Evolutionary conservation across 768 basidiomycete genomes (phyloP).

Genomic region (Tulasnella sp.): DNA sequence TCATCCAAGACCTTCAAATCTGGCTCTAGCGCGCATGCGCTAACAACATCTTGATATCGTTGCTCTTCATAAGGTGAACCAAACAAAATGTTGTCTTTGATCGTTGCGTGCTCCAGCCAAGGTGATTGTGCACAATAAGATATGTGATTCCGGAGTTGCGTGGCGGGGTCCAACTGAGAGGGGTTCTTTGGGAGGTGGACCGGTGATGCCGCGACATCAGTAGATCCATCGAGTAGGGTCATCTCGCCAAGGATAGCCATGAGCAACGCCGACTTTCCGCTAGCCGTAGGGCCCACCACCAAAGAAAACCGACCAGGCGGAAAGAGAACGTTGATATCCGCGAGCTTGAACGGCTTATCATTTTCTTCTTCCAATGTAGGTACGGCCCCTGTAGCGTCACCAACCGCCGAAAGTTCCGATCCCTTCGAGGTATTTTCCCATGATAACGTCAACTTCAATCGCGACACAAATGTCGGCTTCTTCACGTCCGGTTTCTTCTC

Average conservation of each 20-base stretch:
- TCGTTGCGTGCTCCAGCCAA: conserved; percentile 30
- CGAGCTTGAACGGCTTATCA: conserved; percentile 49
- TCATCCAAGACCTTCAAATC: conserved; percentile 36
- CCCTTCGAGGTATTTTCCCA: not conserved
- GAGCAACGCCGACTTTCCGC: conserved; percentile 72
- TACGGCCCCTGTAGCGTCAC: not conserved
- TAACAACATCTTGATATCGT: conserved; percentile 29
- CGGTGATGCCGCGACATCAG: conserved; percentile 19
- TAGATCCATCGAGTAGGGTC: conserved; percentile 37
- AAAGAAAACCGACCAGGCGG: conserved; percentile 61
- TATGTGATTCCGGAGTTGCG: conserved; percentile 29
- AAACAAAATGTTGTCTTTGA: conserved; percentile 42
- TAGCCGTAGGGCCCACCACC: conserved; percentile 55
- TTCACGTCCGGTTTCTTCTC: conserved; percentile 17
- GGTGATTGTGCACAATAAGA: conserved; percentile 39
- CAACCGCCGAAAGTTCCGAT: not conserved
- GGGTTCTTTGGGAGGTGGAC: conserved; percentile 60
- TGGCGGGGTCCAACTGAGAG: conserved; percentile 29
- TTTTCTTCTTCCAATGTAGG: conserved; percentile 17
- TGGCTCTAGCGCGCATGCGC: conserved; percentile 35
- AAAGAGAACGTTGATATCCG: conserved; percentile 57
- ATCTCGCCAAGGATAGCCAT: conserved; percentile 53
- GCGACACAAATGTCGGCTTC: not conserved
- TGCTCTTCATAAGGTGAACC: conserved; percentile 34
- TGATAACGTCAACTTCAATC: no score